These are phyloP conservation scores for Pestalotiopsis sp. DNA, from an alignment of 2,329 filamentous ascomycete genomes.

Conservation along the genomic window DNA sequence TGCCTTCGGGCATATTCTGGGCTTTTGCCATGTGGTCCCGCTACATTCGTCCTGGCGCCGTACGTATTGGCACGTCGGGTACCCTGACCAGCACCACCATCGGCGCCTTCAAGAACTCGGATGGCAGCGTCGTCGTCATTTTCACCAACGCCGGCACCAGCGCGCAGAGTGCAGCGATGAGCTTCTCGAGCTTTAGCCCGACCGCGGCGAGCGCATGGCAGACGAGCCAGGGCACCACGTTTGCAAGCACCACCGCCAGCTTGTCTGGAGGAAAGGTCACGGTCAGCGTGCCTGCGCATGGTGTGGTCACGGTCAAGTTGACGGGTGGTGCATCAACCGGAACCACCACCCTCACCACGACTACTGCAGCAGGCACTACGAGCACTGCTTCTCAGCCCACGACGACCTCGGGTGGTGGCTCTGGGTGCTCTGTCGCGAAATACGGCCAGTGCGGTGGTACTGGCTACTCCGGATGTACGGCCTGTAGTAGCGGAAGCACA, in stretches of 20 bases:
- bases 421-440: background rate
- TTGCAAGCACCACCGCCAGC: constrained; percentile 15
- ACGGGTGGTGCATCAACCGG: background rate
- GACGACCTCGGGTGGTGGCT: background rate
- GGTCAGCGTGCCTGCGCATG: constrained; percentile 19
- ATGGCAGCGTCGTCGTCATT: constrained; percentile 23
- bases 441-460: constrained; percentile 4
- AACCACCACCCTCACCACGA: background rate
- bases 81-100: constrained; percentile 20
- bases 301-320: constrained; percentile 23
- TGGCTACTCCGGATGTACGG: background rate
- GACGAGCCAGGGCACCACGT: constrained; percentile 18
- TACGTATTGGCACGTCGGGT: constrained; percentile 23
- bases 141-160: constrained; percentile 25
- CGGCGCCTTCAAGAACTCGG: constrained; percentile 24
- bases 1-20: constrained; percentile 27
- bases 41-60: constrained; percentile 26
- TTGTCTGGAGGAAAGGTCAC: constrained; percentile 17
- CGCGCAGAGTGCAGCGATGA: constrained; percentile 15
- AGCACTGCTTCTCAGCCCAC: background rate
- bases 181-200: constrained; percentile 17
- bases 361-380: background rate
- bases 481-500: background rate
- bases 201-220: constrained; percentile 19
- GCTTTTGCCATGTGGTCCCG: constrained; percentile 29